Evolutionary conservation across 805 yeast genomes (phyloP).

Genomic region (Teunomyces atbi): DNA sequence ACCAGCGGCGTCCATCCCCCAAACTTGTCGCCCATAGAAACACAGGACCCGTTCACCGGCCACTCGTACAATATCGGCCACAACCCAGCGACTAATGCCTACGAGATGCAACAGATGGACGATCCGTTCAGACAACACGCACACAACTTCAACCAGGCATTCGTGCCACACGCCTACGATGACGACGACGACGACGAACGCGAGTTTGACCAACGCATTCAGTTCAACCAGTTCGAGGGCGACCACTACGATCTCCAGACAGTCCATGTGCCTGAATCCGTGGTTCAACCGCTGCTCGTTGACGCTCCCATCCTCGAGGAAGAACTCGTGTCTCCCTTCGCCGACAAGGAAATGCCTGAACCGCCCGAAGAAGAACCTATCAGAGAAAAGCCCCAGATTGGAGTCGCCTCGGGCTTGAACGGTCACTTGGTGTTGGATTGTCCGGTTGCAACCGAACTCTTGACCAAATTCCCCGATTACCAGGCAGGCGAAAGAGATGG

Average conservation of each 20-base stretch:
- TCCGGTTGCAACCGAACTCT: slow-evolving; percentile 73
- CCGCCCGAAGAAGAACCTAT: slow-evolving; percentile 35
- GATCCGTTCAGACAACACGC: slow-evolving; percentile 5
- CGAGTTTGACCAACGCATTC: slow-evolving; percentile 39
- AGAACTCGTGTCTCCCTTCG: slow-evolving; percentile 27
- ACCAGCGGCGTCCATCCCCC: slow-evolving; percentile 18
- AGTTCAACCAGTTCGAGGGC: slow-evolving; percentile 39
- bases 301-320: slow-evolving; percentile 11
- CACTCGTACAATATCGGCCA: slow-evolving; percentile 7
- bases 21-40: slow-evolving; percentile 15
- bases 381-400: slow-evolving; percentile 32
- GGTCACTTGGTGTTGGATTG: slow-evolving; percentile 88
- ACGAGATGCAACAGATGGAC: slow-evolving; percentile 10
- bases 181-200: slow-evolving; percentile 39
- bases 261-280: slow-evolving; percentile 23
- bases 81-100: slow-evolving; percentile 12
- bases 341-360: slow-evolving; percentile 26
- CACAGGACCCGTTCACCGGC: slow-evolving; percentile 14
- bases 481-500: slow-evolving; percentile 32
- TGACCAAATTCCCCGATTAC: slow-evolving; percentile 45
- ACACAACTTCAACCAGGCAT: slow-evolving; percentile 26
- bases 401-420: slow-evolving; percentile 36
- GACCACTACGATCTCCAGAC: slow-evolving; percentile 42
- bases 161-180: slow-evolving; percentile 43
- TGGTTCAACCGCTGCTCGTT: slow-evolving; percentile 13